phyloP scores from a whole-genome alignment of 305 asterid genomes.

The Fraxinus angustifolia region DNA sequence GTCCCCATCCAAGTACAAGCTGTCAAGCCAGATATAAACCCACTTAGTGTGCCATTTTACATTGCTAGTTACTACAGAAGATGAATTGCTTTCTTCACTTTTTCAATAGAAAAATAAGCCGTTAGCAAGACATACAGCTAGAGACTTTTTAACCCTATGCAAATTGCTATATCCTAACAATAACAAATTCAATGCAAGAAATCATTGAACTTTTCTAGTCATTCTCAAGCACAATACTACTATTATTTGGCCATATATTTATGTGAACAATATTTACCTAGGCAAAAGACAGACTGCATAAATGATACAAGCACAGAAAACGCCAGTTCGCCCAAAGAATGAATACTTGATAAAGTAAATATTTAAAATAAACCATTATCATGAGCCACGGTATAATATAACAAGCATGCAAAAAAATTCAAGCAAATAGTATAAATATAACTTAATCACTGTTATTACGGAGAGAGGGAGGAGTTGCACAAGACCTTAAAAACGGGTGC shows the following conservation, averaged over 20 bases:
- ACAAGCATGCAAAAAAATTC: background rate
- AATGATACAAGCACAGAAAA: background rate
- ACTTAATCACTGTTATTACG: background rate
- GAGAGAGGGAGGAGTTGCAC: background rate
- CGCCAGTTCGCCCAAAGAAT: background rate
- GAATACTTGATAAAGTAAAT: background rate
- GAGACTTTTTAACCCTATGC: background rate
- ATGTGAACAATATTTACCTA: background rate
- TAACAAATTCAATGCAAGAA: background rate
- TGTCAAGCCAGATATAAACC: background rate
- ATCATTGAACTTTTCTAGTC: background rate
- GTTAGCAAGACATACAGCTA: background rate
- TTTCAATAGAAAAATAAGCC: background rate
- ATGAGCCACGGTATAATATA: background rate
- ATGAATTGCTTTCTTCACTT: background rate
- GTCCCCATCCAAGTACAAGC: background rate
- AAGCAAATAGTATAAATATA: background rate
- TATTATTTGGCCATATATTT: background rate
- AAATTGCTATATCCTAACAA: background rate
- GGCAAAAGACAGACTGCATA: background rate
- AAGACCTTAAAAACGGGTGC: slow-evolving; percentile 83
- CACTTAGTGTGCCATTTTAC: background rate
- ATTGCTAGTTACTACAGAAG: background rate
- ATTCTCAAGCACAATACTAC: background rate
- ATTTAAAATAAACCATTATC: background rate